A percentile compares a stretch with the other conserved stretches of the same genome.
phyloP scores from a whole-genome alignment of 2,329 filamentous ascomycete genomes.

The Phoma sp. region DNA sequence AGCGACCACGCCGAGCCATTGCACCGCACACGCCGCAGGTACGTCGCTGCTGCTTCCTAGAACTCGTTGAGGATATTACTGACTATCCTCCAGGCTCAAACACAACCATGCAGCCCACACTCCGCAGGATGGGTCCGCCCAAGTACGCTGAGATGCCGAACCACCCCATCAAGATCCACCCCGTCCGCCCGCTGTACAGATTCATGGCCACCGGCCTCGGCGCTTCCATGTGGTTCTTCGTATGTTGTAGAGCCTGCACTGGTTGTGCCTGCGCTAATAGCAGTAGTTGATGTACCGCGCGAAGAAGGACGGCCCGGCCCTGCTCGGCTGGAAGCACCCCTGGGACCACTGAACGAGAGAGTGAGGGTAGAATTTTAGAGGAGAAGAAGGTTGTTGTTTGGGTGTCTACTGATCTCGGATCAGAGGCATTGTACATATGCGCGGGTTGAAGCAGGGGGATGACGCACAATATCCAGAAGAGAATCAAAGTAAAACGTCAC shows the following conservation, averaged over 20 bases:
- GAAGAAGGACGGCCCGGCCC: conserved; percentile 90
- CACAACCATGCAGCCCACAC: conserved; percentile 36
- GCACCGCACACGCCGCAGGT: conserved; percentile 35
- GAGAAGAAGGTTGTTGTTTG: neutral
- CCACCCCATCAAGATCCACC: conserved; percentile 65
- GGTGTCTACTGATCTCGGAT: neutral
- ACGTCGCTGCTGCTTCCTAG: conserved; percentile 3
- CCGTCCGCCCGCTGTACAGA: conserved; percentile 75
- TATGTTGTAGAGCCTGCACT: conserved; percentile 58
- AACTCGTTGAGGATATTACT: neutral
- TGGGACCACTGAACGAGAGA: conserved; percentile 44
- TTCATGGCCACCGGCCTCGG: conserved; percentile 85
- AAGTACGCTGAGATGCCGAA: conserved; percentile 49
- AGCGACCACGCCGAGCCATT: conserved; percentile 40
- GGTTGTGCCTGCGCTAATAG: conserved; percentile 26
- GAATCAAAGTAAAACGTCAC: conserved; percentile 26
- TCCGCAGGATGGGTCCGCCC: conserved; percentile 45
- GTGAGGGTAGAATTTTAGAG: neutral
- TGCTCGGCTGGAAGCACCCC: conserved; percentile 91
- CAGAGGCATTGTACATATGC: conserved; percentile 23
- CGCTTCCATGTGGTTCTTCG: conserved; percentile 99
- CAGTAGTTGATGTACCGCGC: conserved; percentile 89
- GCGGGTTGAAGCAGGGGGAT: neutral
- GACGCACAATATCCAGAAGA: conserved; percentile 17
- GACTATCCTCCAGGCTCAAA: conserved; percentile 26